Percentiles rank a stretch among this genome's conserved stretches.
Evolutionary conservation across 352 stramenopile genomes (phyloP).

Genomic region (Pythium phragmiticola): DNA sequence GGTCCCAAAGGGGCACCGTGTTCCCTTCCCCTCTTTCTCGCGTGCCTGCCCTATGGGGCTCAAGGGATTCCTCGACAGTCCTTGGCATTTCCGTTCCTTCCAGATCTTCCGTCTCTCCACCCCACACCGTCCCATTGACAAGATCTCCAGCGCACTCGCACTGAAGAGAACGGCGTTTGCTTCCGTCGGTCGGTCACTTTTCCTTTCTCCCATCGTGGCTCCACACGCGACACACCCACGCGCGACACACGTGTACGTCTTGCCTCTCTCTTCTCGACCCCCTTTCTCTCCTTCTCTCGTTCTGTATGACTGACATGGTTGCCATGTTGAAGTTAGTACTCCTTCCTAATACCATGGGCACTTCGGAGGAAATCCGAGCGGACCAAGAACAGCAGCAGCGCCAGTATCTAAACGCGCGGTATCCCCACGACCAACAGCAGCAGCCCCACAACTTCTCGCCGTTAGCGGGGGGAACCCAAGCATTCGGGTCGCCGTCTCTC

Average conservation of each 20-base stretch:
- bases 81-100: slow-evolving; percentile 13
- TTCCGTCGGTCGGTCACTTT: not conserved
- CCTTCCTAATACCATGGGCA: slow-evolving; percentile 13
- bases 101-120: slow-evolving; percentile 11
- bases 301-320: not conserved
- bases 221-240: not conserved
- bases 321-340: slow-evolving; percentile 15
- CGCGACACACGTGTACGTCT: not conserved
- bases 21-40: slow-evolving; percentile 18
- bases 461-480: not conserved
- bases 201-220: not conserved
- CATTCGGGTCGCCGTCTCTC: not conserved
- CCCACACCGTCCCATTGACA: slow-evolving; percentile 21
- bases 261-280: not conserved
- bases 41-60: not conserved
- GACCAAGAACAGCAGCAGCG: slow-evolving; percentile 12
- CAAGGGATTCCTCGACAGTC: slow-evolving; percentile 9
- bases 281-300: not conserved
- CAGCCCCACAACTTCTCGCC: not conserved
- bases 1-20: slow-evolving; percentile 6
- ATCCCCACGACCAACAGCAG: slow-evolving; percentile 9
- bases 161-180: not conserved
- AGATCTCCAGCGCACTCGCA: slow-evolving; percentile 9
- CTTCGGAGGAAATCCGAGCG: slow-evolving; percentile 17
- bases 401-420: slow-evolving; percentile 1